Conservation (phyloP, 192 early-diverging fungal genomes). For the Dissophora ornata region DNA sequence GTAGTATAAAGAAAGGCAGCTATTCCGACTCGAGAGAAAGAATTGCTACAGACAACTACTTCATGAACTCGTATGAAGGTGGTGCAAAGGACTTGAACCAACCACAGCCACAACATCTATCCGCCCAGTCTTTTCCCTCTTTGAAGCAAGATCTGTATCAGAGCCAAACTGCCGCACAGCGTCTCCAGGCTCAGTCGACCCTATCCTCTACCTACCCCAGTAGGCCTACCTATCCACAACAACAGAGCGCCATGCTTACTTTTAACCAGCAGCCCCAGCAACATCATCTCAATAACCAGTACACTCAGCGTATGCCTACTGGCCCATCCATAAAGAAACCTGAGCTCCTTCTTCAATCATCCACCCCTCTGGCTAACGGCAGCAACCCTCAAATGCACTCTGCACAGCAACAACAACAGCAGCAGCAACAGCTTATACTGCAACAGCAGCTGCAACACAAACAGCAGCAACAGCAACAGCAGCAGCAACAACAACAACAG, state of each 20-base stretch:
- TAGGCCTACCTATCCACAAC: conserved; percentile 9
- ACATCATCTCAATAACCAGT: conserved; percentile 52
- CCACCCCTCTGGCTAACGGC: conserved; percentile 14
- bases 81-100: conserved; percentile 21
- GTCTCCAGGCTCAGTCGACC: conserved; percentile 9
- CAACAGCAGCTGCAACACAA: conserved; percentile 29
- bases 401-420: conserved; percentile 25
- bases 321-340: conserved; percentile 28
- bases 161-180: background rate
- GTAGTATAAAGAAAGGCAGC: no score
- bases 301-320: conserved; percentile 29
- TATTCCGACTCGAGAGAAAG: no score
- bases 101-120: conserved; percentile 18
- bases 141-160: conserved; percentile 7
- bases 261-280: conserved; percentile 46
- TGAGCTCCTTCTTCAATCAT: conserved; percentile 28
- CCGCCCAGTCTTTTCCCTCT: conserved; percentile 6
- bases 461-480: conserved; percentile 34
- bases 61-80: conserved; percentile 39
- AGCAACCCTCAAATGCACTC: conserved; percentile 20
- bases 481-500: conserved; percentile 43
- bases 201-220: conserved; percentile 12
- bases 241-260: conserved; percentile 44
- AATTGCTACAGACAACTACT: background rate
- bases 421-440: conserved; percentile 18